Evolutionary conservation across 106 monocot genomes (phyloP).

Genomic region (Acanthochlamys bracteata): DNA sequence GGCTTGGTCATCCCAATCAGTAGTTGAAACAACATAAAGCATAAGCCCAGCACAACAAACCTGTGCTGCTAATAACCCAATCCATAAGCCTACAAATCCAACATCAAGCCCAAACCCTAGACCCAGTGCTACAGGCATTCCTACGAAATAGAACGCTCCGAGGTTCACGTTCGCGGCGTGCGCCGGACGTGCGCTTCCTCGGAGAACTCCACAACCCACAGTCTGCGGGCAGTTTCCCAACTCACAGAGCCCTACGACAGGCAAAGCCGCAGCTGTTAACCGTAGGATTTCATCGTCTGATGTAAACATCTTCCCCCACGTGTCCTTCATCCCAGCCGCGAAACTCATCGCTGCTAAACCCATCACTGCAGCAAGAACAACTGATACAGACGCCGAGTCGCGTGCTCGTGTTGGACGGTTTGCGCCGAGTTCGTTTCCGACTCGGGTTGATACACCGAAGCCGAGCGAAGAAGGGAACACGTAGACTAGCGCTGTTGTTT

Average conservation of each 20-base stretch:
- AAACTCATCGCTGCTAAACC: conserved; percentile 1
- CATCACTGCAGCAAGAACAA: neutral
- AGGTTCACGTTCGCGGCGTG: conserved; percentile 44
- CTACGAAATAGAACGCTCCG: conserved; percentile 40
- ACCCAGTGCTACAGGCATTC: conserved; percentile 33
- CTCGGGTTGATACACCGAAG: conserved; percentile 5
- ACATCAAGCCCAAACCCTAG: conserved; percentile 30
- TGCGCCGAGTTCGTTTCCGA: conserved; percentile 9
- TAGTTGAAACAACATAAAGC: conserved; percentile 5
- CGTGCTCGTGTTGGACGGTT: neutral
- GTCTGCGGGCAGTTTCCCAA: conserved; percentile 63
- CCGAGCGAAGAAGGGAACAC: conserved; percentile 11
- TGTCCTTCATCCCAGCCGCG: conserved; percentile 4
- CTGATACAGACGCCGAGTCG: neutral
- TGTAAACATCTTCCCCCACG: conserved; percentile 8
- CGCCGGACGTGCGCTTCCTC: conserved; percentile 40
- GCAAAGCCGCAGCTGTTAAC: conserved; percentile 39
- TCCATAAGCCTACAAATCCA: conserved; percentile 5
- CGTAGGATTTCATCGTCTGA: conserved; percentile 21
- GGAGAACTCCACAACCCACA: conserved; percentile 45
- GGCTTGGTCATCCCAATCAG: conserved; percentile 8
- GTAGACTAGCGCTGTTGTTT: conserved; percentile 8
- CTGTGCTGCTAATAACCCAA: conserved; percentile 6
- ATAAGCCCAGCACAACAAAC: conserved; percentile 9
- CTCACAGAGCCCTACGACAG: conserved; percentile 52